phyloP scores from a whole-genome alignment of 116 monocot species.

The Posidonia oceanica region DNA sequence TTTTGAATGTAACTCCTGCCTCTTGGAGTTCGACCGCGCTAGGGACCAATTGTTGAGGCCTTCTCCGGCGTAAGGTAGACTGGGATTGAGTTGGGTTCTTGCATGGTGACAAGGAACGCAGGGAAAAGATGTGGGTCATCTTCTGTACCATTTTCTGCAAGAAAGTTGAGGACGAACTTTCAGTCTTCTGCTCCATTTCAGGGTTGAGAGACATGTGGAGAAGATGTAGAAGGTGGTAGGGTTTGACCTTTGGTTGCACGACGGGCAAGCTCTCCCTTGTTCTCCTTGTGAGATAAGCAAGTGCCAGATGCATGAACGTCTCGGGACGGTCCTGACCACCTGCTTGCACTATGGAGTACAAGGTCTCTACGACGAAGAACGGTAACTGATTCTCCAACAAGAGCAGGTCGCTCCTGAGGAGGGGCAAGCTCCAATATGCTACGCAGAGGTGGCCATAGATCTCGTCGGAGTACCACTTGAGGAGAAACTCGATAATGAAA shows the following conservation, averaged over 20 bases:
- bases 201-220: conserved; percentile 8
- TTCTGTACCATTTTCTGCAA: background rate
- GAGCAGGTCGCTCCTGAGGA: conserved; percentile 17
- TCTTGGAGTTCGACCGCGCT: too few relatives aligned
- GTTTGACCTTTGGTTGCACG: background rate
- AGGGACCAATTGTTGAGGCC: too few relatives aligned
- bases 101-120: background rate
- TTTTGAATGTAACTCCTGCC: too few relatives aligned
- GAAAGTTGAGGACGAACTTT: background rate
- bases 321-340: background rate
- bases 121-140: background rate
- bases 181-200: background rate
- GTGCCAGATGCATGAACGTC: background rate
- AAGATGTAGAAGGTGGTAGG: conserved; percentile 8
- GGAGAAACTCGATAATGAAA: conserved; percentile 22
- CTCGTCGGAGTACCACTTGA: background rate
- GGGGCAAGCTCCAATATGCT: conserved; percentile 2
- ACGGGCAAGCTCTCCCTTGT: background rate
- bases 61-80: too few relatives aligned
- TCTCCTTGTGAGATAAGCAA: background rate
- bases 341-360: background rate
- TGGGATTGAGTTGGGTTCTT: too few relatives aligned
- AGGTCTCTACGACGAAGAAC: conserved; percentile 12
- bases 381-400: conserved; percentile 44
- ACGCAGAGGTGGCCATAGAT: background rate